Conservation (phyloP, 2,329 filamentous ascomycete species). For the Arthrobotrys pseudoclavata region DNA sequence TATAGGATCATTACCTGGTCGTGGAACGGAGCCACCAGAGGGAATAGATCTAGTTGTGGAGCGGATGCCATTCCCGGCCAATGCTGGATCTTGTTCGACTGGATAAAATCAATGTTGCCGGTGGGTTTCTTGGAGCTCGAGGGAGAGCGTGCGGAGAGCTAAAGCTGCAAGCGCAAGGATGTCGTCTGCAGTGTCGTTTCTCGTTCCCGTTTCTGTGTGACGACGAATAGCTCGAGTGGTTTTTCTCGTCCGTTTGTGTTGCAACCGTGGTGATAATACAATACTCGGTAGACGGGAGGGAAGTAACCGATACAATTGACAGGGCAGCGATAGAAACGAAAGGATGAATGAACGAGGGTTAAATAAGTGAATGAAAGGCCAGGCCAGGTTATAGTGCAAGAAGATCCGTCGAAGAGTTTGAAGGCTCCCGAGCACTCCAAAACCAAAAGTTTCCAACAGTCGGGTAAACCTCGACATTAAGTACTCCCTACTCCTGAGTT, state of each 20-base stretch:
- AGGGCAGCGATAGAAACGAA: slow-evolving; percentile 7
- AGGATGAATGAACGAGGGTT: neutral
- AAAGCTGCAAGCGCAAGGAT: slow-evolving; percentile 39
- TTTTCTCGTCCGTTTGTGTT: slow-evolving; percentile 41
- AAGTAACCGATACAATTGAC: slow-evolving; percentile 6
- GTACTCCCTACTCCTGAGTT: slow-evolving; percentile 23
- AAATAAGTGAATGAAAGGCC: slow-evolving; percentile 13
- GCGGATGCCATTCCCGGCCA: slow-evolving; percentile 47
- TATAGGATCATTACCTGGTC: slow-evolving; percentile 44
- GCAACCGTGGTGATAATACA: slow-evolving; percentile 22
- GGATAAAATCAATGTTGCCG: slow-evolving; percentile 36
- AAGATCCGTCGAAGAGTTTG: slow-evolving; percentile 25
- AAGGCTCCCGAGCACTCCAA: slow-evolving; percentile 24
- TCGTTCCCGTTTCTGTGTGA: slow-evolving; percentile 36
- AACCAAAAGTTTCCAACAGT: neutral
- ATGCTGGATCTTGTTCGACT: slow-evolving; percentile 24
- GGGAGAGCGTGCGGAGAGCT: slow-evolving; percentile 47
- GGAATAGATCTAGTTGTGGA: slow-evolving; percentile 43
- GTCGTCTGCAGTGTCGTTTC: slow-evolving; percentile 26
- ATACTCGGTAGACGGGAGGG: neutral
- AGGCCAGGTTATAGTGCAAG: neutral
- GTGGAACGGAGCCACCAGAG: slow-evolving; percentile 32
- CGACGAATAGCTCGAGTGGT: slow-evolving; percentile 24
- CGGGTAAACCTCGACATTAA: slow-evolving; percentile 36
- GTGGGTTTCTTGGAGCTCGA: slow-evolving; percentile 19